Evolutionary conservation across 73 alveolate species (phyloP).

Genomic region (Stentor coeruleus): DNA sequence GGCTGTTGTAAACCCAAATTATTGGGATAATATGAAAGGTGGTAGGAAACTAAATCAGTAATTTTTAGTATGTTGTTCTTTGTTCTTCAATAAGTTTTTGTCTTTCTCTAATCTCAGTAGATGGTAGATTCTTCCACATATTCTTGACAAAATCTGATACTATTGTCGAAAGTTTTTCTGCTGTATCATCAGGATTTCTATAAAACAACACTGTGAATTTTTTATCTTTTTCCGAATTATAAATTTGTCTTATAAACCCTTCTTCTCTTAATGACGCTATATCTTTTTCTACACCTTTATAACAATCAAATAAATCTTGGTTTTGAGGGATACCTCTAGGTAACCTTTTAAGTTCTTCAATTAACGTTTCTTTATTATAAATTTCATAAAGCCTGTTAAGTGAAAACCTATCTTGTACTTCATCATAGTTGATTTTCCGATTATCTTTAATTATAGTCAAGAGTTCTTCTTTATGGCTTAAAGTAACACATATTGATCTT

Average conservation of each 20-base stretch:
- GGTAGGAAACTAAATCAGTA: conserved; percentile 4
- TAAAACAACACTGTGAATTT: conserved; percentile 3
- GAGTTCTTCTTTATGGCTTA: conserved; percentile 20
- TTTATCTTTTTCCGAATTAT: conserved; percentile 14
- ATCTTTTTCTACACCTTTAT: conserved; percentile 3
- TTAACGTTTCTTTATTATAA: background rate
- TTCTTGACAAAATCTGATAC: background rate
- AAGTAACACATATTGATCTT: background rate
- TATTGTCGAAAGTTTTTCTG: background rate
- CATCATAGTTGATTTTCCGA: background rate
- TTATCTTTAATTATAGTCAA: background rate
- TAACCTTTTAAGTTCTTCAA: background rate
- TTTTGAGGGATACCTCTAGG: conserved; percentile 14
- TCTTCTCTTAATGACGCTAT: background rate
- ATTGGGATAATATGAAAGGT: conserved; percentile 10
- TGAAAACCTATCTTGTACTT: background rate
- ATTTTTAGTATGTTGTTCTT: background rate
- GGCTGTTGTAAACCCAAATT: background rate
- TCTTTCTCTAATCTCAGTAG: background rate
- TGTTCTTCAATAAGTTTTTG: background rate
- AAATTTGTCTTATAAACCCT: background rate
- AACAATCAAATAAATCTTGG: conserved; percentile 6
- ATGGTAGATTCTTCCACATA: conserved; percentile 6
- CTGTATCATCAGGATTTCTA: conserved; percentile 21
- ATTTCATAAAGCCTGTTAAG: conserved; percentile 1